Percentiles rank a stretch among this genome's conserved stretches.
Evolutionary conservation across 495 filamentous ascomycete genomes (phyloP).

Genomic region (Neurospora sp.): DNA sequence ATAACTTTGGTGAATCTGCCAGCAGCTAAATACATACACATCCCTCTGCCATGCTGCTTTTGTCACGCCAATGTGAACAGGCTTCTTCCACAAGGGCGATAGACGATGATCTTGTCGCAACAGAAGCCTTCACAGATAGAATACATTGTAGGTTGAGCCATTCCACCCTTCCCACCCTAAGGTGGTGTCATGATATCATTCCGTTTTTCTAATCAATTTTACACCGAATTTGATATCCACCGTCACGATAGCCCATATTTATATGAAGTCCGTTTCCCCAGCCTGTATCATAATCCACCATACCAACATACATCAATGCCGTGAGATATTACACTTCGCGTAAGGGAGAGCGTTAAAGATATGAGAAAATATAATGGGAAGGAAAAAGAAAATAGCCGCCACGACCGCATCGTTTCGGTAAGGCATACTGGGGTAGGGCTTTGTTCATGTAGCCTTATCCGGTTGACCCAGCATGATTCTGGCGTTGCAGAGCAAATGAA

Average conservation of each 20-base stretch:
- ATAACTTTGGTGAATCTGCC: neutral
- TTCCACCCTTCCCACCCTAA: neutral
- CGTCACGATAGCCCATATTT: neutral
- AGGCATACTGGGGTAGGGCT: neutral
- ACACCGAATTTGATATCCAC: neutral
- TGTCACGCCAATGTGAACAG: neutral
- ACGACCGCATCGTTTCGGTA: neutral
- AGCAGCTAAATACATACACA: neutral
- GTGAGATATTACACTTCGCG: slow-evolving; percentile 16
- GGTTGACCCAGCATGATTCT: neutral
- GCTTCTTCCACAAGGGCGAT: neutral
- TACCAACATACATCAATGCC: slow-evolving; percentile 43
- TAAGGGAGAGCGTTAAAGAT: neutral
- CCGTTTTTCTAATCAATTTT: neutral
- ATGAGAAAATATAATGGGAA: neutral
- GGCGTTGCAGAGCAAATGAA: neutral
- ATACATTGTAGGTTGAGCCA: neutral
- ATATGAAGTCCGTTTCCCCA: neutral
- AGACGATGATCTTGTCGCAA: neutral
- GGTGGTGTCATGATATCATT: neutral
- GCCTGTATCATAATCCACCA: neutral
- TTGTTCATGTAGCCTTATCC: neutral
- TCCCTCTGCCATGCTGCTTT: neutral
- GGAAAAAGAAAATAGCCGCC: neutral
- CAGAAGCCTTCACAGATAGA: neutral